Base-by-base conservation (phyloP, 306 rosid genomes). In the Prunus salicina region DNA sequence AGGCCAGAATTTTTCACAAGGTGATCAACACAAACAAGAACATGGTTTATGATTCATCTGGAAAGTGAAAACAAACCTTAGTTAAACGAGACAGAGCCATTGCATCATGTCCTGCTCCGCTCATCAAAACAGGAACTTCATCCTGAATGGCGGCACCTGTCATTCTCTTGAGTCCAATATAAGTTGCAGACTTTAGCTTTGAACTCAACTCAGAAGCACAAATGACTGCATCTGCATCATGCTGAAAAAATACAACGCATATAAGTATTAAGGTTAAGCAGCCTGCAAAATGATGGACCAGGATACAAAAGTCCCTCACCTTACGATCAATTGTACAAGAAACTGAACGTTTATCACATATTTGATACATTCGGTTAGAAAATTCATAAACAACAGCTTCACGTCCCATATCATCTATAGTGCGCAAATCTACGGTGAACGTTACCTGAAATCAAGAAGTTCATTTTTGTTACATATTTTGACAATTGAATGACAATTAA, bases 71-170 rank as follows among this genome's bases (percentile, higher is more conserved):
- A 68, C 65, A 75, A 73, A 87, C 98, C 97, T 90, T 92, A 8
- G 98, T 92, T 69, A 95, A 84, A 83, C 79, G 97, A 73, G 97
- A 90, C 81, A 95, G 87, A 49, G 97, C 97, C 98, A 95, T 95
- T 30, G 97, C 96, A 82, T 95, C 98, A 47, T 92, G 98, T 15
- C 97, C 97, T 27, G 98, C 98, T 64, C 97, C 97, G 78, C 98
- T 95, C 96, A 90, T 95, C 67, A 95, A 71, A 46, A 83, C 73
- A 19, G 97, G 97, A 24, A 92, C 82, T 75, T 95, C 88, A 41
- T 84, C 93, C 72, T 83, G 90, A 76, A 90, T 86, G 72, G 88
- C 93, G 60, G 87, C 93, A 69, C 88, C 90, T n/a, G 84, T 85
- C 93, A 90, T 85, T 74, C 81, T 88, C 78, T 81, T 85, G 1